phyloP scores from a whole-genome alignment of 2,329 filamentous ascomycete species.

The Fusarium equiseti region DNA sequence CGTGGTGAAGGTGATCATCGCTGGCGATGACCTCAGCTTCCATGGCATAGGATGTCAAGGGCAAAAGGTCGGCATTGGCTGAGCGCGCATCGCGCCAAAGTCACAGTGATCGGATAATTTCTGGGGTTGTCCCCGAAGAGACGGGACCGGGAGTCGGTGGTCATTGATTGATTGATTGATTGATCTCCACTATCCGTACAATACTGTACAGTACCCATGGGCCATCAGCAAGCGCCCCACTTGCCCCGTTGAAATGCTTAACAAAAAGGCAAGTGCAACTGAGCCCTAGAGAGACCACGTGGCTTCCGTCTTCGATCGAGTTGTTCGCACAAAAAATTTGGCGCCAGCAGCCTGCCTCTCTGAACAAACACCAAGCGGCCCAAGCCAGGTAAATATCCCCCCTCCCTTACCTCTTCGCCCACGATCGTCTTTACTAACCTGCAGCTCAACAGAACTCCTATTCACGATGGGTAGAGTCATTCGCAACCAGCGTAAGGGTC shows the following conservation, averaged over 20 bases:
- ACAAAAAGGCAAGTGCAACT: background rate
- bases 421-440: constrained; percentile 48
- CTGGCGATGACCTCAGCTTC: constrained; percentile 36
- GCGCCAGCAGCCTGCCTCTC: constrained; percentile 47
- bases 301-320: constrained; percentile 36
- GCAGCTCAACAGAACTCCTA: constrained; percentile 49
- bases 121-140: constrained; percentile 5
- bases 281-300: constrained; percentile 40
- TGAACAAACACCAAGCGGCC: constrained; percentile 57
- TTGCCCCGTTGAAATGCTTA: background rate
- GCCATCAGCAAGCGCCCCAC: constrained; percentile 13
- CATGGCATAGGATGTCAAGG: constrained; percentile 16
- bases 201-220: too few species aligned
- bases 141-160: background rate
- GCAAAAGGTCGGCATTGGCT: constrained; percentile 29
- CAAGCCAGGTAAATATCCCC: constrained; percentile 54
- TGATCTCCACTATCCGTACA: background rate
- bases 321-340: constrained; percentile 55
- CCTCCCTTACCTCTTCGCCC: constrained; percentile 44
- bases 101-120: constrained; percentile 21
- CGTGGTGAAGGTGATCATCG: constrained; percentile 16
- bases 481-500: constrained; percentile 74
- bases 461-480: constrained; percentile 69
- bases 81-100: constrained; percentile 21
- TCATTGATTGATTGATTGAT: background rate